Base-by-base conservation (phyloP, 2,329 filamentous ascomycete species). In the Penicillium sp. region DNA sequence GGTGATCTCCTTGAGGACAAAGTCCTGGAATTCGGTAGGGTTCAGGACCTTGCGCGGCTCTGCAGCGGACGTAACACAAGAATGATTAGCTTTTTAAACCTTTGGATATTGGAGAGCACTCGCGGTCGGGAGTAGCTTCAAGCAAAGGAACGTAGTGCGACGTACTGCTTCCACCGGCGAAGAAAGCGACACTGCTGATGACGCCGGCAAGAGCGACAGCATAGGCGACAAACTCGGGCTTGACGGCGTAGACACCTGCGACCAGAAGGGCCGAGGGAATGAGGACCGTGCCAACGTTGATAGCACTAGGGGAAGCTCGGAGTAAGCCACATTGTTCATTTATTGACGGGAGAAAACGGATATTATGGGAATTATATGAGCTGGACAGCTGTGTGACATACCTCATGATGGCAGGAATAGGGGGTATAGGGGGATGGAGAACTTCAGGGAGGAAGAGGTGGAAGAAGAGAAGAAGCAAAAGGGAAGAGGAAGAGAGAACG, bases 1-100 rank as follows among this genome's bases (percentile, higher is more conserved):
- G 15, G 90, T 98, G 87, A 97, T 98, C 80, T 98, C 92, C 79
- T 91, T 89, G 71, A 99, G 89, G 77, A 92, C 89, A 76, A 97
- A 97, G 61, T 96, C 87, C 78, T 97, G 93, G 86, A 97, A 97
- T 55, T 85, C 85, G 70, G 89, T 88, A 35, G 93, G 92, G 82
- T 94, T 94, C 71, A 99, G 87, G 67, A 95, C 89, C 80, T 91
- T 93, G 78, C 89, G 88, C 65, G 88, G 84, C 76, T 88, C 92
- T 93, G 77, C 33, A 56, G 38, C 30, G 56, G 45, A 57, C 56
- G 58, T 60, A n/a, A 56, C 42, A 59, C 56, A 22, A 26, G 28
- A 9, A 24, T 40, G 22, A 44, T 56, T 49, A 56, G 54, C 30
- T 12, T 49, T 56, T 37, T 28, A 6, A 33, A 19, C n/a, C 38